Evolutionary conservation across 495 filamentous ascomycete genomes (phyloP).

Genomic region (Talaromyces liani): DNA sequence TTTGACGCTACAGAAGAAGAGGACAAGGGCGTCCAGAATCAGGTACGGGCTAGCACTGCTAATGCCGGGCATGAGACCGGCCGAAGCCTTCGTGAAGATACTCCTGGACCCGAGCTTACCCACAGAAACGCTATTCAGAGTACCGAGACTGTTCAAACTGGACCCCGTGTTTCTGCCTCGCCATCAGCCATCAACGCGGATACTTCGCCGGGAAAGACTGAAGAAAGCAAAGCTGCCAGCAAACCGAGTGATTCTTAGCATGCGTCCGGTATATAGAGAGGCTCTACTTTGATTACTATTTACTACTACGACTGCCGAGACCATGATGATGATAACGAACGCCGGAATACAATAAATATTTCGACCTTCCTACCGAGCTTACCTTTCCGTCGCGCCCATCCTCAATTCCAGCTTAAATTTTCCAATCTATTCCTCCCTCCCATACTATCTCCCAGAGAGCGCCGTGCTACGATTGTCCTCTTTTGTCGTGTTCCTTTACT

Average conservation of each 20-base stretch:
- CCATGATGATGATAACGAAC: constrained; percentile 7
- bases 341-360: background rate
- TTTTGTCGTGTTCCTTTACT: constrained; percentile 10
- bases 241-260: constrained; percentile 11
- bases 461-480: background rate
- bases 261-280: background rate
- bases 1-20: constrained; percentile 78
- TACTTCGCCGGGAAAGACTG: constrained; percentile 9
- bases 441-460: background rate
- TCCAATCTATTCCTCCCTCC: constrained; percentile 10
- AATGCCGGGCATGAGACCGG: constrained; percentile 22
- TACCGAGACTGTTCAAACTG: constrained; percentile 33
- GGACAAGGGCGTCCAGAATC: constrained; percentile 62
- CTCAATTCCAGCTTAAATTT: constrained; percentile 14
- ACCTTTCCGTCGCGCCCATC: constrained; percentile 10
- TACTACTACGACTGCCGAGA: constrained; percentile 5
- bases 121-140: constrained; percentile 8
- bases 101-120: constrained; percentile 44
- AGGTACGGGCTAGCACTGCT: constrained; percentile 39
- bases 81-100: constrained; percentile 48
- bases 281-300: background rate
- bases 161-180: constrained; percentile 22
- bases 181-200: constrained; percentile 12
- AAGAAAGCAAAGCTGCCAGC: constrained; percentile 8
- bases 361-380: background rate